These are phyloP conservation scores for Moesziomyces antarcticus DNA, from an alignment of 1,284 basidiomycete species.

Conservation along the genomic window DNA sequence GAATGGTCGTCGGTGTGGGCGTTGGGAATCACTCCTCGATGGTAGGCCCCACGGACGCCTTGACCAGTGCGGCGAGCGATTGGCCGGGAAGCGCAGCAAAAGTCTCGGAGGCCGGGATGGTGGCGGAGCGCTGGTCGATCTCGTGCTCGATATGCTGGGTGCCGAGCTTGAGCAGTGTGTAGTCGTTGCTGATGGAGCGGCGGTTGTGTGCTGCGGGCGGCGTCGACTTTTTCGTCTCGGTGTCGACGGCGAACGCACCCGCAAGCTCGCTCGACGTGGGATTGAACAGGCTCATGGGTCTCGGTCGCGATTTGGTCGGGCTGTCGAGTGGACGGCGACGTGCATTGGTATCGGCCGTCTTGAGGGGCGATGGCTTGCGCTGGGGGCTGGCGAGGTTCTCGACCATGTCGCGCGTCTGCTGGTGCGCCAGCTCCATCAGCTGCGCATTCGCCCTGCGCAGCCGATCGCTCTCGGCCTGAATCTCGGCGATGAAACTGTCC, in stretches of 20 bases:
- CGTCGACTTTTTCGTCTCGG: background rate
- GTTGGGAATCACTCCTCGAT: background rate
- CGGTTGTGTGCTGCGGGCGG: background rate
- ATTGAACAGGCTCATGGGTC: conserved; percentile 42
- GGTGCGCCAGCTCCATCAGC: conserved; percentile 52
- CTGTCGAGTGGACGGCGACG: background rate
- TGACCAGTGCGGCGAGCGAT: background rate
- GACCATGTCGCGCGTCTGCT: conserved; percentile 52
- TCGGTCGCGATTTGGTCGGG: conserved; percentile 7
- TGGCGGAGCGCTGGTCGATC: conserved; percentile 12
- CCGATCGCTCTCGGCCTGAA: conserved; percentile 42
- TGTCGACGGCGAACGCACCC: background rate
- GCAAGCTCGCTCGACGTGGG: background rate
- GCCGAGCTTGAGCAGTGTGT: conserved; percentile 26
- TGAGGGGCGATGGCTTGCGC: conserved; percentile 7
- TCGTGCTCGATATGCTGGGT: conserved; percentile 34
- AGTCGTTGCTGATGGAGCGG: conserved; percentile 40
- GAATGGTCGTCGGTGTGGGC: background rate
- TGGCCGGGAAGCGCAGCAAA: conserved; percentile 20
- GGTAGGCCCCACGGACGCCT: background rate
- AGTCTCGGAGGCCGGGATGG: conserved; percentile 28
- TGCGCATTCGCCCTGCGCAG: conserved; percentile 40
- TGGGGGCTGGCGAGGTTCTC: conserved; percentile 18
- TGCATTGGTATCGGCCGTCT: conserved; percentile 4
- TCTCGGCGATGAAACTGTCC: conserved; percentile 49